Evolutionary conservation across 345 rosid genomes (phyloP).

Genomic region (Camelina neglecta): DNA sequence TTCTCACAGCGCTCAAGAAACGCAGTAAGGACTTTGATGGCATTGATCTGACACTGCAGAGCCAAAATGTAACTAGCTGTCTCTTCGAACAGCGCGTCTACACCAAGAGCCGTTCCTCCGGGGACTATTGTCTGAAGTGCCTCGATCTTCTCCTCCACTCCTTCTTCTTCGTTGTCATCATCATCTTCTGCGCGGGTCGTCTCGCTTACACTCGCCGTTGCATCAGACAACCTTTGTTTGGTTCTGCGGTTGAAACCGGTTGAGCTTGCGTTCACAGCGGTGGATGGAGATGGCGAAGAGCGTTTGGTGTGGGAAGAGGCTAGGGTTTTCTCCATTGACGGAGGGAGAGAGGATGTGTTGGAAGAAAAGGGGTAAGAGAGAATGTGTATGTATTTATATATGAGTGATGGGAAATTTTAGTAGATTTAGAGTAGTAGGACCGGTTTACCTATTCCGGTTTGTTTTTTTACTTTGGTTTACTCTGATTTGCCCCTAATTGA

Average conservation of each 20-base stretch:
- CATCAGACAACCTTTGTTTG: slow-evolving; percentile 29
- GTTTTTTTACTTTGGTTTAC: slow-evolving; percentile 4
- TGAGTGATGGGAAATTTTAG: slow-evolving; percentile 1
- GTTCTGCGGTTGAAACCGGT: slow-evolving; percentile 27
- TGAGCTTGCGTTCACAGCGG: slow-evolving; percentile 31
- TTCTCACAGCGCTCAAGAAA: slow-evolving; percentile 58
- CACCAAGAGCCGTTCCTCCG: slow-evolving; percentile 62
- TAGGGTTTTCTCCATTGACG: slow-evolving; percentile 48
- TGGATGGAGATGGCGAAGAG: slow-evolving; percentile 30
- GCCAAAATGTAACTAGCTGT: slow-evolving; percentile 70
- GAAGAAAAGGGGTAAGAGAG: slow-evolving; percentile 35
- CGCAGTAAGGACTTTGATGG: slow-evolving; percentile 56
- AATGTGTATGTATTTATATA: slow-evolving; percentile 13
- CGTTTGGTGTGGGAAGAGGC: slow-evolving; percentile 34
- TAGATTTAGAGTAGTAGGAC: not conserved
- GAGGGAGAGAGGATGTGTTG: slow-evolving; percentile 32
- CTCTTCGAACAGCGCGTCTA: slow-evolving; percentile 66
- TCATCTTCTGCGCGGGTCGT: slow-evolving; percentile 33
- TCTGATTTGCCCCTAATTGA: not conserved
- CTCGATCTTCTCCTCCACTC: slow-evolving; percentile 59
- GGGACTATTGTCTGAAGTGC: slow-evolving; percentile 79
- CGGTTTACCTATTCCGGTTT: slow-evolving; percentile 22
- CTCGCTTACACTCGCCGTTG: slow-evolving; percentile 31
- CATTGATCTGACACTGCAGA: slow-evolving; percentile 62
- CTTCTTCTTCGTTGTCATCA: slow-evolving; percentile 47